Percentiles rank a stretch among this genome's conserved stretches.
phyloP scores from a whole-genome alignment of 2,329 filamentous ascomycete genomes.

The Fusarium coicis region DNA sequence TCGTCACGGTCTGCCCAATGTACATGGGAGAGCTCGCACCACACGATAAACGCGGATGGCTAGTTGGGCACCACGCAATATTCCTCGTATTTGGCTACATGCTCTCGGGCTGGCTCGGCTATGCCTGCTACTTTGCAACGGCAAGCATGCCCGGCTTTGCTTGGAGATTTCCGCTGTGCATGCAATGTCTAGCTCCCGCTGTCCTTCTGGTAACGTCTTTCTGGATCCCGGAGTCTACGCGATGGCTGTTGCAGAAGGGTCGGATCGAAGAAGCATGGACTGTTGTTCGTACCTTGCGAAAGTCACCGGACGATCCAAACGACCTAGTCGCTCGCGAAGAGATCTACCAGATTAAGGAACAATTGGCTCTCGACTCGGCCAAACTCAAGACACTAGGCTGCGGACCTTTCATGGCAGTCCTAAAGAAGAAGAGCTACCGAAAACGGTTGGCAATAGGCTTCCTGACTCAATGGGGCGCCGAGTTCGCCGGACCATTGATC shows the following conservation, averaged over 20 bases:
- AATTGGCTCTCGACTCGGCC: slow-evolving; percentile 54
- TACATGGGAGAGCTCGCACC: slow-evolving; percentile 47
- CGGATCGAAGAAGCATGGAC: slow-evolving; percentile 56
- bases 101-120: slow-evolving; percentile 53
- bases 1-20: slow-evolving; percentile 50
- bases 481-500: slow-evolving; percentile 61
- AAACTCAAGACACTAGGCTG: slow-evolving; percentile 53
- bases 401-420: slow-evolving; percentile 54
- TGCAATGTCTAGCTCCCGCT: slow-evolving; percentile 53
- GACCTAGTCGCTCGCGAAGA: slow-evolving; percentile 57
- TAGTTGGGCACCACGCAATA: slow-evolving; percentile 61
- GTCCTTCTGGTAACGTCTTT: slow-evolving; percentile 49
- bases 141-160: slow-evolving; percentile 45
- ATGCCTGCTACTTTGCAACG: slow-evolving; percentile 45
- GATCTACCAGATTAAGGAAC: slow-evolving; percentile 58
- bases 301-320: slow-evolving; percentile 46
- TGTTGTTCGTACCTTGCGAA: slow-evolving; percentile 52
- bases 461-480: slow-evolving; percentile 63
- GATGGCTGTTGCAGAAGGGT: slow-evolving; percentile 60
- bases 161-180: slow-evolving; percentile 56
- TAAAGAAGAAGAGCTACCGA: slow-evolving; percentile 59
- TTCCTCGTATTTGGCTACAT: slow-evolving; percentile 58
- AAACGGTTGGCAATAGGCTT: slow-evolving; percentile 63
- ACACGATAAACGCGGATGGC: slow-evolving; percentile 56
- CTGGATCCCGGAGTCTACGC: slow-evolving; percentile 55